These are phyloP conservation scores for Pistacia integerrima DNA, from an alignment of 345 rosid genomes.

Conservation along the genomic window DNA sequence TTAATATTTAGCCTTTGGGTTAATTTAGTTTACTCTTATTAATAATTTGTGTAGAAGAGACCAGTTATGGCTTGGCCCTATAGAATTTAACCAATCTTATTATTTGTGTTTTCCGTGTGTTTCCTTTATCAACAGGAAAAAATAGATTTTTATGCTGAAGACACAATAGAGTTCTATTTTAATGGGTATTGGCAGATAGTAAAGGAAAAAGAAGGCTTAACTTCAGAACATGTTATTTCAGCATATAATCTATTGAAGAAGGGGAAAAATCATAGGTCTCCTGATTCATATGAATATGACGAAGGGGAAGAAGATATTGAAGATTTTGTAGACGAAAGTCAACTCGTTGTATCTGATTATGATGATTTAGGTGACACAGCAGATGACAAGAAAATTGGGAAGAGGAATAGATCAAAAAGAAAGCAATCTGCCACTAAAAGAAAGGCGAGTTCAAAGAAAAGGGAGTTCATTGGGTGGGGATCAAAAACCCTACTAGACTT, in stretches of 20 bases:
- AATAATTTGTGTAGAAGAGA: no score
- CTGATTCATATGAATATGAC: conserved; percentile 5
- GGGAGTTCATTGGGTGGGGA: no score
- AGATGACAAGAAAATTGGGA: conserved; percentile 1
- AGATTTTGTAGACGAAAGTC: conserved; percentile 11
- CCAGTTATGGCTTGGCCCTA: neutral
- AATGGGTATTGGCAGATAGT: no score
- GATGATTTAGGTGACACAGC: conserved; percentile 12
- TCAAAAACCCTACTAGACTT: no score
- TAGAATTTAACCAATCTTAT: neutral
- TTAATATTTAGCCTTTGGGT: neutral
- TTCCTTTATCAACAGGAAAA: conserved; percentile 28
- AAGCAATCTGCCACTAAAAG: no score
- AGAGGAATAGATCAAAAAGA: conserved; percentile 28
- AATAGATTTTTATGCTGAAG: conserved; percentile 41
- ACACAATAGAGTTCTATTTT: no score
- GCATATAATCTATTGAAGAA: no score
- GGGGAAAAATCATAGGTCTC: neutral
- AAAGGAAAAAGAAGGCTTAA: no score
- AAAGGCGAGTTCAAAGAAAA: no score
- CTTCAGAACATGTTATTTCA: no score
- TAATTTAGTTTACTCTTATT: no score
- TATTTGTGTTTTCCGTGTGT: neutral
- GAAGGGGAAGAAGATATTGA: neutral
- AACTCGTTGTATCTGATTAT: conserved; percentile 19